A percentile compares a stretch with the other conserved stretches of the same genome.
These are phyloP conservation scores for Reutealis trisperma DNA, from an alignment of 345 rosid genomes.

Conservation along the genomic window DNA sequence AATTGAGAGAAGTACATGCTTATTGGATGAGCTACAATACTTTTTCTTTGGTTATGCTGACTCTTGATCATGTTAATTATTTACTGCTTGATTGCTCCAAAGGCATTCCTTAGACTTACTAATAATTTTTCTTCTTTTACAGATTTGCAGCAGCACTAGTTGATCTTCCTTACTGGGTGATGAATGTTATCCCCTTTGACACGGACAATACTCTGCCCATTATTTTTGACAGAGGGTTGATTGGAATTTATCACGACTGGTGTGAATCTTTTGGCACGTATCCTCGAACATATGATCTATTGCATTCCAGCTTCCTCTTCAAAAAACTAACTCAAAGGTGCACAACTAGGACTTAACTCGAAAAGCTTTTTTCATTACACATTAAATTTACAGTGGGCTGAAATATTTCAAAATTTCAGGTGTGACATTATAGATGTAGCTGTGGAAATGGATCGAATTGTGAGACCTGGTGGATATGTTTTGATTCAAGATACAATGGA, in stretches of 20 bases:
- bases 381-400: neutral
- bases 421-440: conserved; percentile 58
- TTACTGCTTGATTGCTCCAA: neutral
- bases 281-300: conserved; percentile 84
- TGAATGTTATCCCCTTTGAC: conserved; percentile 82
- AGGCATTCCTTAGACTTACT: neutral
- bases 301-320: conserved; percentile 76
- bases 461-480: conserved; percentile 80
- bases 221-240: conserved; percentile 76
- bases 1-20: too few relatives aligned
- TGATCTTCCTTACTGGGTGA: conserved; percentile 75
- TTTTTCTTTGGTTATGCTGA: too few relatives aligned
- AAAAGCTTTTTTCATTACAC: neutral
- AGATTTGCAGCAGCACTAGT: conserved; percentile 85
- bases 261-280: conserved; percentile 83
- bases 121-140: conserved; percentile 11
- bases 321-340: conserved; percentile 57
- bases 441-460: conserved; percentile 74
- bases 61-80: neutral
- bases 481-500: conserved; percentile 72
- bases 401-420: conserved; percentile 38
- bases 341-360: neutral
- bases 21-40: too few relatives aligned
- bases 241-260: conserved; percentile 91
- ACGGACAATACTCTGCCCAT: conserved; percentile 60